Evolutionary conservation across 2,329 filamentous ascomycete species (phyloP).

Genomic region (Aspergillus pseudoglaucus): DNA sequence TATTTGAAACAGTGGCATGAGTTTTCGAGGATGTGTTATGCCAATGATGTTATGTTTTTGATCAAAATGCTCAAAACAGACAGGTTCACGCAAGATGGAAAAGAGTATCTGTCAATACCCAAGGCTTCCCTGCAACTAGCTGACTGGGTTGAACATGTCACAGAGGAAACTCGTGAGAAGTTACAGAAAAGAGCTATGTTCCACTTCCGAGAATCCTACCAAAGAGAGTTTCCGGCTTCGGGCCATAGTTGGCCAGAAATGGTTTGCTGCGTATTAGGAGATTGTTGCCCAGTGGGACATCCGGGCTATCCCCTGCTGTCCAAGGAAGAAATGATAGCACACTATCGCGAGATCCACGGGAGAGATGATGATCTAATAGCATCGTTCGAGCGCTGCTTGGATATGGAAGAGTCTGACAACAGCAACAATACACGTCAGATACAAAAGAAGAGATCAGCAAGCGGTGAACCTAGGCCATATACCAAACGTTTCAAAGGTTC

Average conservation of each 20-base stretch:
- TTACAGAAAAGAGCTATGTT: background rate
- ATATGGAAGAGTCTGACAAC: background rate
- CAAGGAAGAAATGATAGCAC: background rate
- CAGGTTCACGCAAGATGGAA: background rate
- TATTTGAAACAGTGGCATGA: background rate
- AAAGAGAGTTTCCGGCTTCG: background rate
- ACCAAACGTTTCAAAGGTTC: background rate
- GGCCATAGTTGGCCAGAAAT: background rate
- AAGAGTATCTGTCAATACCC: background rate
- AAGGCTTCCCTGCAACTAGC: background rate
- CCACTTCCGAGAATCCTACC: background rate
- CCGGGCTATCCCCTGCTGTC: background rate
- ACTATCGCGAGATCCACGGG: background rate
- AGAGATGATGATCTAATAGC: background rate
- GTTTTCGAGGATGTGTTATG: background rate
- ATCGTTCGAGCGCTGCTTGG: background rate
- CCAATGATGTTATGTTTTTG: background rate
- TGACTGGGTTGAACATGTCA: background rate
- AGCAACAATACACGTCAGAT: background rate
- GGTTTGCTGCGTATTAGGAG: background rate
- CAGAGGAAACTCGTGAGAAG: background rate
- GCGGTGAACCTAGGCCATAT: background rate
- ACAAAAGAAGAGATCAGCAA: background rate
- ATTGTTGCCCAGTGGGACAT: background rate
- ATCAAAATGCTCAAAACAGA: background rate